These are phyloP conservation scores for Chamaecyparis obtusa DNA, from an alignment of 75 land plant genomes.

Conservation along the genomic window DNA sequence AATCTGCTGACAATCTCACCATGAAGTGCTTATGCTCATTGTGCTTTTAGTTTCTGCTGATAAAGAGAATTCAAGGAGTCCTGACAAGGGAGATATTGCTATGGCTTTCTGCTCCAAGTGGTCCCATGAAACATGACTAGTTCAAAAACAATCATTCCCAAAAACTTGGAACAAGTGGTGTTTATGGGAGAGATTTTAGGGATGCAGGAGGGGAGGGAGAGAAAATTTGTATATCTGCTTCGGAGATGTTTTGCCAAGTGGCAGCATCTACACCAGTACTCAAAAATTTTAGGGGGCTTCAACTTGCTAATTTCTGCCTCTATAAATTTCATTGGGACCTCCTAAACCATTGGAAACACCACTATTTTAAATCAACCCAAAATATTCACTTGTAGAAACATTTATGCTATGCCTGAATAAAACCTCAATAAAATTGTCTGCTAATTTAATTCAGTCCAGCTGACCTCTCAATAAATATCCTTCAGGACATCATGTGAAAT, in stretches of 20 bases:
- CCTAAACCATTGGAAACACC: too few species aligned
- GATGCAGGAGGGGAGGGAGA: background rate
- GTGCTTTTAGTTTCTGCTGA: background rate
- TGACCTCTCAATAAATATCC: background rate
- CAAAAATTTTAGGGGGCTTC: background rate
- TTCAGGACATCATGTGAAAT: background rate
- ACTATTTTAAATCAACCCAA: background rate
- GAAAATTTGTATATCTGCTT: background rate
- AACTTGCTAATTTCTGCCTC: background rate
- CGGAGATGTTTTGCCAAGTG: background rate
- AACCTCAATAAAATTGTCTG: background rate
- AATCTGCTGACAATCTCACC: background rate
- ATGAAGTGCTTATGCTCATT: background rate
- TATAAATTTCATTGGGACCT: too few species aligned
- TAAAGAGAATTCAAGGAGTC: background rate
- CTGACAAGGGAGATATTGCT: background rate
- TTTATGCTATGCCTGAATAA: background rate
- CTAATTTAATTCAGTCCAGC: background rate
- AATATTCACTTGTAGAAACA: background rate
- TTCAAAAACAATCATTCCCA: background rate
- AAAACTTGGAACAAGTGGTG: background rate
- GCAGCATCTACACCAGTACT: background rate
- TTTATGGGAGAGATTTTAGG: background rate
- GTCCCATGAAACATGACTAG: background rate
- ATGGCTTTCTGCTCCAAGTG: background rate